phyloP scores from a whole-genome alignment of 306 rosid species.

The Parietaria judaica region DNA sequence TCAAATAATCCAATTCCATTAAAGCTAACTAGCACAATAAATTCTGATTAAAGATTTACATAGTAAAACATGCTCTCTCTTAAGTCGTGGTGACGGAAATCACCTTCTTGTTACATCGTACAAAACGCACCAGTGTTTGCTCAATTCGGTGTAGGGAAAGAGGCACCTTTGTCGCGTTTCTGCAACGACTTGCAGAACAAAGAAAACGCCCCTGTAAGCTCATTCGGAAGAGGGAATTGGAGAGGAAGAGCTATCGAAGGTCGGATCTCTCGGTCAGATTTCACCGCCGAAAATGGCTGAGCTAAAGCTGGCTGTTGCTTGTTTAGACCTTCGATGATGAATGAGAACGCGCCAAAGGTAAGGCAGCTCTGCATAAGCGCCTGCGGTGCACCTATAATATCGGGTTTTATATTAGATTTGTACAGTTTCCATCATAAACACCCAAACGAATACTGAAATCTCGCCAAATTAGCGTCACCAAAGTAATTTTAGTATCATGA shows the following conservation, averaged over 20 bases:
- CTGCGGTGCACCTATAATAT: conserved; percentile 88
- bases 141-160: conserved; percentile 29
- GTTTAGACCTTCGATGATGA: conserved; percentile 77
- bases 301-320: conserved; percentile 95
- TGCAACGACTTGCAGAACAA: conserved; percentile 55
- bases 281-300: conserved; percentile 43
- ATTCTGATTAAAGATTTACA: conserved; percentile 20
- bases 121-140: conserved; percentile 17
- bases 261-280: conserved; percentile 13
- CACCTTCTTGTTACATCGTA: conserved; percentile 7
- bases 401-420: no score
- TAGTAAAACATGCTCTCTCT: conserved; percentile 5
- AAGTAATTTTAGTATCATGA: neutral
- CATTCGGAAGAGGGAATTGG: conserved; percentile 69
- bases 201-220: conserved; percentile 68
- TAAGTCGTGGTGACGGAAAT: neutral
- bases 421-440: no score
- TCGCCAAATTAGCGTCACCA: neutral
- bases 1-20: neutral
- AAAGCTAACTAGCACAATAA: neutral
- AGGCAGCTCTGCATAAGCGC: conserved; percentile 88
- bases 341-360: conserved; percentile 94
- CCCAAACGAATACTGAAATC: neutral
- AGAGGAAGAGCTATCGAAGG: conserved; percentile 52
- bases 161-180: conserved; percentile 36